Base-by-base conservation (phyloP, 257 asterid species). In the Paulownia fortunei region DNA sequence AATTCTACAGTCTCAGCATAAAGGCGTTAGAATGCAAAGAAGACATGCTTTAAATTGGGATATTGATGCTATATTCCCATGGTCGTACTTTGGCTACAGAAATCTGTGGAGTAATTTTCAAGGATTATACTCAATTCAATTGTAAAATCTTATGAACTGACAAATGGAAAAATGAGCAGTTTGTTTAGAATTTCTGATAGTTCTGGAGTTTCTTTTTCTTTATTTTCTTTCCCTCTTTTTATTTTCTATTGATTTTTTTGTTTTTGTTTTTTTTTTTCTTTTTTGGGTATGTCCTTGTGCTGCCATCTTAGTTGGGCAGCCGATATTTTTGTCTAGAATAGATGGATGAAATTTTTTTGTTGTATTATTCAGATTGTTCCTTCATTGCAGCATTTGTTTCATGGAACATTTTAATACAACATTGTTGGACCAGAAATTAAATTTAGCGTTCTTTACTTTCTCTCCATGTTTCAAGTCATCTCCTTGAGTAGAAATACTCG, bases 81-180 rank as follows among this genome's bases (percentile, higher is more conserved):
- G 73, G 73, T 55, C 52, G 37, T 77, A 21, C 49, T 47, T 66
- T 39, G 52, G 69, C 58, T 39, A 16, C 13, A 51, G 27, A 27
- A 62, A 77, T 61, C 54, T 73, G 82, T 70, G 42, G 55, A 42
- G 68, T 55, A 68, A 65, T 54, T 70, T 64, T 46, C 76, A 27
- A 82, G 63, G 84, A 47, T 79, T 59, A 60, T 64, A 49, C 70
- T 51, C 65, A 39, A n/a, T 30, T 69, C 78, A 73, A 39, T 74
- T 64, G 54, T 82, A 72, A 68, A 76, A 56, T 71, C 66, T 75
- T 75, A 78, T 79, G 69, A 70, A 55, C 65, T 46, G 56, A 54
- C 30, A 68, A 64, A 61, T 21, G 54, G 44, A 73, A 78, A 74
- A 65, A 61, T 42, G 60, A 76, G 54, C 80, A 52, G 68, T 69